Base-by-base conservation (phyloP, 2,329 filamentous ascomycete species). In the Xylogone sp. region DNA sequence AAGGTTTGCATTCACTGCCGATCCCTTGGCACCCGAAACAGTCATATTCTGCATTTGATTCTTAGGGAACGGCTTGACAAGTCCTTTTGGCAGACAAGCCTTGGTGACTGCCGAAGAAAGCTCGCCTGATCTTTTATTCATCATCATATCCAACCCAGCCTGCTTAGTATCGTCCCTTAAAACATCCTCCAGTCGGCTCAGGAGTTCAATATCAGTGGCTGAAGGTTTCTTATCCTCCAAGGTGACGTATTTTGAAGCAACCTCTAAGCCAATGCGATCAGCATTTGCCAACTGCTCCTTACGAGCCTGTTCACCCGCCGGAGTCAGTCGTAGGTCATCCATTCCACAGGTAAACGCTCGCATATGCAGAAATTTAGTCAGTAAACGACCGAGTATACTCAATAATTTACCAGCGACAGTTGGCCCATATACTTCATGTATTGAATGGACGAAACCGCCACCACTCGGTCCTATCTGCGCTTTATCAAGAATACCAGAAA, bases 11-110 rank as follows among this genome's bases (percentile, higher is more conserved):
- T 99, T 99, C 70, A 99, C 94, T 62, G 82, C 77, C 50, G 83
- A 88, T 67, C 94, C 94, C 74, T 99, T 99, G 48, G 94, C 94
- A 69, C 94, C 94, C 51, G 94, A 97, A 13, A 87, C 88, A 20
- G 94, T 99, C 94, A 99, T 99, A 58, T 89, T 84, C 76, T 99
- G 94, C 93, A 99, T 99, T 71, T 97, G 93, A 65, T 99, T 99
- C 65, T 87, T 87, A 1, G 94, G 94, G 70, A 99, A 99, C 7
- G 88, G 83, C 71, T 97, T 99, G 63, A 89, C 84, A 22, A 99
- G 81, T 42, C 89, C 90, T 19, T 75, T 72, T 0, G 94, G 94
- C 59, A 99, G 78, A 69, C 91, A 96, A 2, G 82, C 81, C 45
- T 77, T 77, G 9, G 92, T 96, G 43, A 97, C 86, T 1, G 77